These are phyloP conservation scores for Juglanconis oblonga DNA, from an alignment of 2,329 filamentous ascomycete genomes.

Conservation along the genomic window DNA sequence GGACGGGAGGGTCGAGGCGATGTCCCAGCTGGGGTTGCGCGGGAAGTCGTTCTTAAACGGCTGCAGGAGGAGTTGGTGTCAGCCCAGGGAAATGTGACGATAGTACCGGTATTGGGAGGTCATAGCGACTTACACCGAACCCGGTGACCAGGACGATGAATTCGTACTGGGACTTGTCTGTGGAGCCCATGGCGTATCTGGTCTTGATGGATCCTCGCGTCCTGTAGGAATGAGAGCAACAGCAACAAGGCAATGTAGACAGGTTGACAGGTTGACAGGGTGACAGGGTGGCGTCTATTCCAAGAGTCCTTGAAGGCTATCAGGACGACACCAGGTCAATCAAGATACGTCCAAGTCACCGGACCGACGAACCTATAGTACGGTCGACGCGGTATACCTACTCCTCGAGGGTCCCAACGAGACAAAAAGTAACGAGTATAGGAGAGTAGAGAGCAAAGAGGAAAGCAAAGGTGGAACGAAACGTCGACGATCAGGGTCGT, in stretches of 20 bases:
- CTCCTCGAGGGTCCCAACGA: too few species aligned
- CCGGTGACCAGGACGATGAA: slow-evolving; percentile 60
- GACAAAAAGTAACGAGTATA: not conserved
- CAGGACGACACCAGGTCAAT: too few species aligned
- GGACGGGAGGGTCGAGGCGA: slow-evolving; percentile 65
- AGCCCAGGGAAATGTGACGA: not conserved
- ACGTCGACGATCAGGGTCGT: not conserved
- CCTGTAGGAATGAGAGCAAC: not conserved
- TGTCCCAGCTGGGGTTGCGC: slow-evolving; percentile 78
- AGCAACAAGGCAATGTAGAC: not conserved
- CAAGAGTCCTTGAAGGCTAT: too few species aligned
- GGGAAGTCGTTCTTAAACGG: slow-evolving; percentile 72
- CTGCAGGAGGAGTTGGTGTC: slow-evolving; percentile 39
- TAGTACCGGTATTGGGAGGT: not conserved
- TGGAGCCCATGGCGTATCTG: slow-evolving; percentile 25
- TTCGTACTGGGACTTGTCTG: slow-evolving; percentile 39
- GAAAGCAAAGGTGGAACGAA: not conserved
- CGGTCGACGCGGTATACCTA: too few species aligned
- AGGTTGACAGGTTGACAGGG: not conserved
- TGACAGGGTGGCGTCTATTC: too few species aligned
- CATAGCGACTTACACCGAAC: slow-evolving; percentile 49
- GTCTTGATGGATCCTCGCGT: not conserved
- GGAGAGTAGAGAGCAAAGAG: not conserved
- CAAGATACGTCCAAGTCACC: too few species aligned
- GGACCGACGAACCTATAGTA: too few species aligned